Conservation (phyloP, 805 yeast species). For the Wickerhamomyces rabaulensis region DNA sequence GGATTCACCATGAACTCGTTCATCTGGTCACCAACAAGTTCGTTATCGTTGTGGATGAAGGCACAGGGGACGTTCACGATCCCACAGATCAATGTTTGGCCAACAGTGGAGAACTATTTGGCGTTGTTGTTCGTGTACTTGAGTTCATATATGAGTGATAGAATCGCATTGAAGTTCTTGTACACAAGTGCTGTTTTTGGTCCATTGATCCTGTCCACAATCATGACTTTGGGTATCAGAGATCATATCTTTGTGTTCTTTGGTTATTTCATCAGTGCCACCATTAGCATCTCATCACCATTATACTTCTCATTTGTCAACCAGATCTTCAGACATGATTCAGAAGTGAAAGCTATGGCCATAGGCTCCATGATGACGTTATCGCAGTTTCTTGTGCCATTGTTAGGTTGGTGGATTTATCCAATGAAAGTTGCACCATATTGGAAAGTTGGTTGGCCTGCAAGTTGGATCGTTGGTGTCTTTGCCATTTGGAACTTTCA, state of each 20-base stretch:
- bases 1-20: constrained; percentile 16
- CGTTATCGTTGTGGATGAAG: constrained; percentile 24
- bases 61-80: constrained; percentile 20
- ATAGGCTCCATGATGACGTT: neutral
- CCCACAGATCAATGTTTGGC: constrained; percentile 26
- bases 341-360: neutral
- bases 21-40: neutral
- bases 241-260: neutral
- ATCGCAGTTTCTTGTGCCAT: neutral
- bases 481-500: too few relatives aligned
- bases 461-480: too few relatives aligned
- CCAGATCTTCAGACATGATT: neutral
- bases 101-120: constrained; percentile 16
- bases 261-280: neutral
- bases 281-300: neutral
- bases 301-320: neutral
- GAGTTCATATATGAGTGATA: neutral
- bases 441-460: constrained; percentile 1
- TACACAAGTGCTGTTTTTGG: neutral
- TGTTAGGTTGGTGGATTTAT: neutral
- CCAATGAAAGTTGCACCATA: neutral
- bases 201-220: neutral
- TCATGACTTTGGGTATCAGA: neutral
- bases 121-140: neutral
- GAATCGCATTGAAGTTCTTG: neutral